These are phyloP conservation scores for Akanthomyces dipterigenus DNA, from an alignment of 2,329 filamentous ascomycete genomes.

Conservation along the genomic window DNA sequence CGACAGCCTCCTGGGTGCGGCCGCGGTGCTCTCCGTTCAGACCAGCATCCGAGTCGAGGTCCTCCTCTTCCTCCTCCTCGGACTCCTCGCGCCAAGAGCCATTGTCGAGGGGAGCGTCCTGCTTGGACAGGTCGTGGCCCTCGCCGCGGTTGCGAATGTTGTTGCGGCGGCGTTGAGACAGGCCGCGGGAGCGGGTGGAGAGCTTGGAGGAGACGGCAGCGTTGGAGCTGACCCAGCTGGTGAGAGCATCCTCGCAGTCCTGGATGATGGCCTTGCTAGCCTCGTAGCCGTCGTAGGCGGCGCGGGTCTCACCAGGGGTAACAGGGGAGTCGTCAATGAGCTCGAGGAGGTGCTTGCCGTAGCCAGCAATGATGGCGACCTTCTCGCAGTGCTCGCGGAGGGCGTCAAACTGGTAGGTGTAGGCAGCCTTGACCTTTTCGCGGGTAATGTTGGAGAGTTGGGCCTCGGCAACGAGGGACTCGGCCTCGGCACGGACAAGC, in stretches of 20 bases:
- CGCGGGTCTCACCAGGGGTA: constrained; percentile 91
- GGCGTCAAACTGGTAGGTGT: constrained; percentile 96
- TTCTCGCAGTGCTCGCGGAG: constrained; percentile 97
- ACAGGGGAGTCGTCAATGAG: constrained; percentile 95
- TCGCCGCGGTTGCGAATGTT: constrained; percentile 63
- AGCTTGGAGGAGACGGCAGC: constrained; percentile 83
- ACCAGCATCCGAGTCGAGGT: constrained; percentile 46
- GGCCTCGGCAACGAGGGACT: constrained; percentile 96
- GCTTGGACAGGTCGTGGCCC: constrained; percentile 73
- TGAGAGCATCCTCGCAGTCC: constrained; percentile 94
- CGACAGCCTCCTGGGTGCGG: constrained; percentile 46
- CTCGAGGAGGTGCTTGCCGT: constrained; percentile 96
- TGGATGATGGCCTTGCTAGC: constrained; percentile 98
- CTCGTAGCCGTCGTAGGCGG: constrained; percentile 96
- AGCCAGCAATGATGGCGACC: constrained; percentile 94
- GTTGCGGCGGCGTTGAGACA: constrained; percentile 77
- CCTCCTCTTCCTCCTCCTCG: constrained; percentile 60
- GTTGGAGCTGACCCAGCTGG: constrained; percentile 91
- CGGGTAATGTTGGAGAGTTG: constrained; percentile 99
- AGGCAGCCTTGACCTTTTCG: constrained; percentile 98
- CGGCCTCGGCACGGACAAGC: constrained; percentile 93
- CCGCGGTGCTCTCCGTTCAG: constrained; percentile 52
- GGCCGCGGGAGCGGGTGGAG: constrained; percentile 76
- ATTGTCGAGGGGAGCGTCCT: constrained; percentile 73
- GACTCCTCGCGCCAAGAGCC: constrained; percentile 71